Evolutionary conservation across 495 filamentous ascomycete genomes (phyloP), one percentile per base, ranked within the genome.

Genomic region (Glutinoglossum americanum): DNA sequence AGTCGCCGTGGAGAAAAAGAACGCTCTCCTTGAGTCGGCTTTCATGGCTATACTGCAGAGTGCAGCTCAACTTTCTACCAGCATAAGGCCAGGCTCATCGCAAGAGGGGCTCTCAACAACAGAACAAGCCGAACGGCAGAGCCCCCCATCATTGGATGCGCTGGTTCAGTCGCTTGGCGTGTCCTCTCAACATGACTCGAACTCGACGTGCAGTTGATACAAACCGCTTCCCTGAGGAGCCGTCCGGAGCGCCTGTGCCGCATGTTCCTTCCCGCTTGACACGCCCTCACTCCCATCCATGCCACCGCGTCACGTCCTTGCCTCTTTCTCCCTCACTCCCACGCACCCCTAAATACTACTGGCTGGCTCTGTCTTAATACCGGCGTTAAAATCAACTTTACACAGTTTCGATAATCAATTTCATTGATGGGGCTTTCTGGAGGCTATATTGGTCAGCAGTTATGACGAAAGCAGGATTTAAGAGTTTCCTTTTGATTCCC

Each of bases 1-100:
- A 5, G 26, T 41, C 3, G 56, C 56, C 21, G 8, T 58, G 9
- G 56, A 58, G 39, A 58, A 30, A 33, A 55, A 58, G 56, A 58
- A 58, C 27, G 56, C 56, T 23, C 15, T 58, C 15, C 56, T 58
- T 3, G 56, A 58, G 30, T 37, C 56, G 1, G 56, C 56, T 17
- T 15, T 58, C 39, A 15, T 58, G 11, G 56, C 56, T 35, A 8
- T 58, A 17, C 45, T 58, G n/a, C 56, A 58, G 21, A 58, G 23
- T 26, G 19, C 56, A 17, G 44, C 28, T n/a, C 21, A 32, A 25
- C 7, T 19, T 11, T 17, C 23, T 13, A 0, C 26, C 30, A 21
- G 49, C 9, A 8, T 49, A 25, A 9, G 10, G 13, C 47, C 47
- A 39, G 37, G 37, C 15, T 27, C 47, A n/a, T 9, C 47, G n/a